Conservation (phyloP, 352 stramenopile genomes). For the Phytophthora rubi region DNA sequence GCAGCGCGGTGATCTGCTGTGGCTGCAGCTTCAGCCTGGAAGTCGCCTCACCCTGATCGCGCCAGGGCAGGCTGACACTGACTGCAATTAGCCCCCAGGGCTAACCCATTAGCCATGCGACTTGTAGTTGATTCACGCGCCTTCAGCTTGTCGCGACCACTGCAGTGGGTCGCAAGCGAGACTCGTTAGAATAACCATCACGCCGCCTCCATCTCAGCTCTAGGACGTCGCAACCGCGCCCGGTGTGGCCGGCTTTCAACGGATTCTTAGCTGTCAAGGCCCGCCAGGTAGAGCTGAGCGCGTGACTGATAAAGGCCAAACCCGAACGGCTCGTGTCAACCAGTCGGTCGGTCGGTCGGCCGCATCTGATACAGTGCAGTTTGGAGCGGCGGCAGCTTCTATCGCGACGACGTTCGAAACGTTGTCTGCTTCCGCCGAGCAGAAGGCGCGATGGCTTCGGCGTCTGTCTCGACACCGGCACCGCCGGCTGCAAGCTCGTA, state of each 20-base stretch:
- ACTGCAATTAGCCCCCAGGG: too few species aligned
- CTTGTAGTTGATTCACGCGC: background rate
- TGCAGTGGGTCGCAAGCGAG: background rate
- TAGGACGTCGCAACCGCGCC: too few species aligned
- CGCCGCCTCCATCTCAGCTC: background rate
- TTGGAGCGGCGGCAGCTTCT: slow-evolving; percentile 26
- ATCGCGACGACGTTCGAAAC: slow-evolving; percentile 15
- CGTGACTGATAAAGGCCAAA: background rate
- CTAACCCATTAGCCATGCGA: too few species aligned
- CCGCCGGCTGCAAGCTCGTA: slow-evolving; percentile 4
- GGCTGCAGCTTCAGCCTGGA: too few species aligned
- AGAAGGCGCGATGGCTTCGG: slow-evolving; percentile 34
- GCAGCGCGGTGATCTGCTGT: too few species aligned
- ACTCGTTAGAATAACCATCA: background rate
- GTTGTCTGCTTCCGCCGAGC: slow-evolving; percentile 6
- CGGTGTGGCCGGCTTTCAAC: slow-evolving; percentile 10
- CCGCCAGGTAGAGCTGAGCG: background rate
- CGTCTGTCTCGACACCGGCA: background rate
- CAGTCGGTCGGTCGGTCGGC: background rate
- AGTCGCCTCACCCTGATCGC: too few species aligned
- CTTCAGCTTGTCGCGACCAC: background rate
- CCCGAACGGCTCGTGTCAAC: background rate
- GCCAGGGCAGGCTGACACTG: too few species aligned
- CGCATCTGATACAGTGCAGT: slow-evolving; percentile 30
- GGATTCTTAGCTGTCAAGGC: slow-evolving; percentile 9